Percentiles rank a stretch among this genome's conserved stretches.
Conservation (phyloP, 2,329 filamentous ascomycete species). For the Balansia obtecta region DNA sequence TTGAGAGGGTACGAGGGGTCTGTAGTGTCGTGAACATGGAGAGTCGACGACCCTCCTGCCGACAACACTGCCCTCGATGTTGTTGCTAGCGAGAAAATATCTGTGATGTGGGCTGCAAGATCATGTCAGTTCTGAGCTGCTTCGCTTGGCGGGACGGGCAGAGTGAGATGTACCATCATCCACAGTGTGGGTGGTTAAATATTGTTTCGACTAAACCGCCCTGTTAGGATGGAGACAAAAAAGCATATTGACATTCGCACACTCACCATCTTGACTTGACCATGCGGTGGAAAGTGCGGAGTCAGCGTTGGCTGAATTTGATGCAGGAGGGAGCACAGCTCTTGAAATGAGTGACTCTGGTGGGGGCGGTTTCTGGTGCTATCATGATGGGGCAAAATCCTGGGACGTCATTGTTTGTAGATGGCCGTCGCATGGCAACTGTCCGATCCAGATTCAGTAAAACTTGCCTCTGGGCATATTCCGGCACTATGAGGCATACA, state of each 20-base stretch:
- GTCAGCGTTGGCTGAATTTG: background rate
- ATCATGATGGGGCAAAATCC: background rate
- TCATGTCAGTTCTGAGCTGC: conserved; percentile 2
- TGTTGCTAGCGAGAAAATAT: conserved; percentile 74
- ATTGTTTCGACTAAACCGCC: conserved; percentile 77
- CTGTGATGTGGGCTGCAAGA: conserved; percentile 59
- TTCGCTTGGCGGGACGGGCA: conserved; percentile 12
- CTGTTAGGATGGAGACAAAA: conserved; percentile 1
- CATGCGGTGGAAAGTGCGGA: background rate
- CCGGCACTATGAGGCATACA: too few species aligned
- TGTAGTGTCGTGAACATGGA: conserved; percentile 68
- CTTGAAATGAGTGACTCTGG: conserved; percentile 4
- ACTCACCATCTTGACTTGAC: conserved; percentile 15
- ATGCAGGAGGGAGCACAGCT: conserved; percentile 5
- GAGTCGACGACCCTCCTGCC: conserved; percentile 69
- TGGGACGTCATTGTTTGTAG: background rate
- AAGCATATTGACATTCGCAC: background rate
- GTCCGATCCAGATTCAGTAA: too few species aligned
- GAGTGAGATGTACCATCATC: conserved; percentile 53
- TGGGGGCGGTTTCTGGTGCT: conserved; percentile 4
- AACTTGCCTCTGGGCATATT: background rate
- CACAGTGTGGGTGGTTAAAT: conserved; percentile 82
- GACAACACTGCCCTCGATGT: conserved; percentile 66
- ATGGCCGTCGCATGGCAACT: too few species aligned
- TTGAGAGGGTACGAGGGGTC: conserved; percentile 60